phyloP scores from a whole-genome alignment of 1,284 basidiomycete species.

The Melampsora occidentalis region DNA sequence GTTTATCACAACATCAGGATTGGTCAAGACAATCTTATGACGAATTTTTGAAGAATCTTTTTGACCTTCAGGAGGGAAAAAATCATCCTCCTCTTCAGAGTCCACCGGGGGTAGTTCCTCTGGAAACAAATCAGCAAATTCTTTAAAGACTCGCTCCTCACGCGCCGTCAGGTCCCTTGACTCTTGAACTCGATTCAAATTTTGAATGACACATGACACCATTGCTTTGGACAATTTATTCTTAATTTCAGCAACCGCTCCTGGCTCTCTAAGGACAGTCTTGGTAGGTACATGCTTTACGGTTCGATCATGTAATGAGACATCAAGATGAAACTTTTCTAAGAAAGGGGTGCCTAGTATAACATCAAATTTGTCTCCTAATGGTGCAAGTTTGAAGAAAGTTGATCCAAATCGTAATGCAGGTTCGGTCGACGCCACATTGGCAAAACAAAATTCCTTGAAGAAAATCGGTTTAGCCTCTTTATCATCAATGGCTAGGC shows the following conservation, averaged over 20 bases:
- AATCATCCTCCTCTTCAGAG: conserved; percentile 1
- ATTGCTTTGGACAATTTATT: too few species aligned
- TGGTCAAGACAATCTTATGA: conserved; percentile 8
- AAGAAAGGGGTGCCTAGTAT: background rate
- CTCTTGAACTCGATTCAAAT: too few species aligned
- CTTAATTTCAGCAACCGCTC: too few species aligned
- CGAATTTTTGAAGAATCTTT: background rate
- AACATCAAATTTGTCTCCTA: background rate
- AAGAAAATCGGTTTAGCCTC: too few species aligned
- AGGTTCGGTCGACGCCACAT: too few species aligned
- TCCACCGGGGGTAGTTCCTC: background rate
- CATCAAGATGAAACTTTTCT: background rate
- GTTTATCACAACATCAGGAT: conserved; percentile 28
- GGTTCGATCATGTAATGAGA: background rate
- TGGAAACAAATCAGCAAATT: conserved; percentile 4
- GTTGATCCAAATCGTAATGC: too few species aligned
- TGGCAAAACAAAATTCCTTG: too few species aligned
- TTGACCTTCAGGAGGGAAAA: background rate
- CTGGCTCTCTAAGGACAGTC: too few species aligned
- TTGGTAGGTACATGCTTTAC: background rate
- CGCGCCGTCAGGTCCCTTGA: background rate
- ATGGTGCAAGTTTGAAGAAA: too few species aligned
- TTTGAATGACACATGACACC: too few species aligned
- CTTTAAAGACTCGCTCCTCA: background rate
- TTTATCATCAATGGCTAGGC: too few species aligned